phyloP scores from a whole-genome alignment of 768 basidiomycete genomes.

The Hysterangium stoloniferum region DNA sequence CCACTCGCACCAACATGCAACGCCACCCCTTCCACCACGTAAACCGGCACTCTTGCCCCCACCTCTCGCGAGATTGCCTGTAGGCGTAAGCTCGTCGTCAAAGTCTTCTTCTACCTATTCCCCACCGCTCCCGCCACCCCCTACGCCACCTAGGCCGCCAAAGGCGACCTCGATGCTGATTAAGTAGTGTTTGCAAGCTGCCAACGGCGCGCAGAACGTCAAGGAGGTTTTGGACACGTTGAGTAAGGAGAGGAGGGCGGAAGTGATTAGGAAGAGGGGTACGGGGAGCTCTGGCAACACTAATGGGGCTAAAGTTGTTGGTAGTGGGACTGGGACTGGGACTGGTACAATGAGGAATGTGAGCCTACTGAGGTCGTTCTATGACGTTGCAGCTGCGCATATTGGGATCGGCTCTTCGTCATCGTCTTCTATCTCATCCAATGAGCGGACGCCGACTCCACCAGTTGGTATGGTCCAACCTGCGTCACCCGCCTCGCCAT shows the following conservation, averaged over 20 bases:
- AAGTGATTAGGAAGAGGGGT: conserved; percentile 58
- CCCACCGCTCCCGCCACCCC: conserved; percentile 16
- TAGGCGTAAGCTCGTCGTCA: conserved; percentile 4
- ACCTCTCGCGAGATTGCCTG: conserved; percentile 26
- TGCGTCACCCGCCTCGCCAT: too few relatives aligned
- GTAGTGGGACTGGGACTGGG: background rate
- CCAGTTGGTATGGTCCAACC: too few relatives aligned
- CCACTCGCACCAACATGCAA: too few relatives aligned
- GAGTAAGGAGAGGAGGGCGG: conserved; percentile 61
- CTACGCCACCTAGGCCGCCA: conserved; percentile 16
- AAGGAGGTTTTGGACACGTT: conserved; percentile 62
- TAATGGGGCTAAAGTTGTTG: too few relatives aligned
- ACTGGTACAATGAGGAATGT: conserved; percentile 5
- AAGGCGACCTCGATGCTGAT: conserved; percentile 62
- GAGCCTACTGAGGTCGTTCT: conserved; percentile 12
- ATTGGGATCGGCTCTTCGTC: conserved; percentile 11
- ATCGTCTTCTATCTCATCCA: conserved; percentile 10
- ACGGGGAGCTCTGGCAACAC: conserved; percentile 25
- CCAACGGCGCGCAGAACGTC: conserved; percentile 60
- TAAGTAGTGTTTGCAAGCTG: conserved; percentile 66
- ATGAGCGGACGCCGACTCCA: too few relatives aligned
- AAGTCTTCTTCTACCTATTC: too few relatives aligned
- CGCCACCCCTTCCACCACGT: conserved; percentile 19
- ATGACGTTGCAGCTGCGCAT: conserved; percentile 20
- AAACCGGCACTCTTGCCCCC: conserved; percentile 17